Base-by-base conservation (phyloP, 768 basidiomycete species). In the Suillus cothurnatus region DNA sequence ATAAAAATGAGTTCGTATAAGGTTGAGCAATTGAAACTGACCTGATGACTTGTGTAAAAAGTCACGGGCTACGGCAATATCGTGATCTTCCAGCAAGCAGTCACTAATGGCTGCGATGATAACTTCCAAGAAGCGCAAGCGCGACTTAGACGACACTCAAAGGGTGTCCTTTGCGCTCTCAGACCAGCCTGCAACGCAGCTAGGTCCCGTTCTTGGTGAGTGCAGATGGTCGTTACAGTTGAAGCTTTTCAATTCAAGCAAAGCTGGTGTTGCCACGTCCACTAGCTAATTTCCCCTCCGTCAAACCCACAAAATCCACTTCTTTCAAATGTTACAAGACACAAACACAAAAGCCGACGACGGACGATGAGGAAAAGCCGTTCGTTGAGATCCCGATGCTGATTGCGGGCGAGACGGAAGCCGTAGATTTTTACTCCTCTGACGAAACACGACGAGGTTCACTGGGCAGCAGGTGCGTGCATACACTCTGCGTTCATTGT, bases 321-420 rank as follows among this genome's bases (percentile, higher is more conserved):
- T 69, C 86, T 21, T 94, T 93, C 74, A 77, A 80, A 67, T 84
- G 86, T 70, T 93, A 90, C 74, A 78, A 72, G 52, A 86, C 84
- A 61, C 82, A 76, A 67, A 70, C 74, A 63, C 82, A 79, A 71
- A 74, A 72, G 36, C 57, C 64, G 60, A 68, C 61, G 63, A 61
- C 57, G 5, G 71, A 67, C 8, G 71, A 70, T n/a, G 69, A 66
- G 57, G 78, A 73, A 38, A n/a, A 43, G 17, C 63, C 66, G 1
- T 83, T 83, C 57, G 74, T 72, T 17, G 70, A 72, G 23, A 77
- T 67, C 68, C 72, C 50, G 41, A 70, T 61, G 58, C 71, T 93
- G 17, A 81, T 97, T 28, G 92, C 88, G 0, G 96, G 91, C 6
- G 95, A 97, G 79, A 92, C 92, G n/a, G 82, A 88, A 34, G 81